Conservation (phyloP, 2,329 filamentous ascomycete genomes). For the Scorias spongiosa region DNA sequence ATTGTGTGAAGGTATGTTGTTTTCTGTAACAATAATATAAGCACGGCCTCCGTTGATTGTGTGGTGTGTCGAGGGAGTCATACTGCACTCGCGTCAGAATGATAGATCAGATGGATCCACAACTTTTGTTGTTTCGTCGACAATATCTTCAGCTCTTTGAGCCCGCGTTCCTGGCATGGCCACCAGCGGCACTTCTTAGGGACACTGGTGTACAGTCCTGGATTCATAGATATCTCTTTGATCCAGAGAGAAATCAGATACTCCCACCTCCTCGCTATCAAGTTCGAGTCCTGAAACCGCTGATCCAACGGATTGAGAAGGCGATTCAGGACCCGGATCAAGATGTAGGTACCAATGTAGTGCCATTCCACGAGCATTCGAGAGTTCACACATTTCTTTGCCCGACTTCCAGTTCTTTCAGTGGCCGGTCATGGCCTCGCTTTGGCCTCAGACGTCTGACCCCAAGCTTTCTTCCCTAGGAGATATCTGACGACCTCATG, state of each 20-base stretch:
- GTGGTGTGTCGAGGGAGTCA: no score
- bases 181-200: constrained; percentile 42
- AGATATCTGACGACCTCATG: constrained; percentile 71
- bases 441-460: constrained; percentile 10
- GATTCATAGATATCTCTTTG: constrained; percentile 54
- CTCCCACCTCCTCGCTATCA: constrained; percentile 56
- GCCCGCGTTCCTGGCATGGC: constrained; percentile 45
- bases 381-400: no score
- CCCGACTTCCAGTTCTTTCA: background rate
- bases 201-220: constrained; percentile 47
- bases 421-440: background rate
- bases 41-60: no score
- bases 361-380: no score
- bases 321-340: constrained; percentile 69
- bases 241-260: constrained; percentile 37
- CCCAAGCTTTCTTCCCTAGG: constrained; percentile 36
- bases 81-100: background rate
- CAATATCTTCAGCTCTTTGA: constrained; percentile 72
- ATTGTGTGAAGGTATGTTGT: no score
- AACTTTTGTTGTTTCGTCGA: constrained; percentile 39
- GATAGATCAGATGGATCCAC: constrained; percentile 13
- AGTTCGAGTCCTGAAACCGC: constrained; percentile 54
- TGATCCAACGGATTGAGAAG: constrained; percentile 55
- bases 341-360: constrained; percentile 50
- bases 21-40: no score